Conservation (phyloP, 495 filamentous ascomycete genomes). For the Neurospora sublineolata region DNA sequence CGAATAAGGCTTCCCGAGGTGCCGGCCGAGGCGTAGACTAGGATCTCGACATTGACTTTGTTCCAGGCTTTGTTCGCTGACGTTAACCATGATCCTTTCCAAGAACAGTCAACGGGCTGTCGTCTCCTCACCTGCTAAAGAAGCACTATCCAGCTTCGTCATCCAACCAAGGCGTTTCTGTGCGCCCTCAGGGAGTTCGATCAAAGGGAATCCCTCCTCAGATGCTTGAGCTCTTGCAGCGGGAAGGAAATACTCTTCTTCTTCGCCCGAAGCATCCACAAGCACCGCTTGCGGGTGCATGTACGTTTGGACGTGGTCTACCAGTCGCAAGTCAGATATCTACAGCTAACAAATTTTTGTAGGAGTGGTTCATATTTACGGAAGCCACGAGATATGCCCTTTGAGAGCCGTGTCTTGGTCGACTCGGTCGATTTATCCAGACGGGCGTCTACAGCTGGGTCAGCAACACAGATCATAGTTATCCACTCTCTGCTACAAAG, state of each 20-base stretch:
- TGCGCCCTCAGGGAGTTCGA: conserved; percentile 53
- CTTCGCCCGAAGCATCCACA: conserved; percentile 36
- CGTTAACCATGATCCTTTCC: conserved; percentile 8
- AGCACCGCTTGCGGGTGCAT: conserved; percentile 49
- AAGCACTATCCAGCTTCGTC: conserved; percentile 57
- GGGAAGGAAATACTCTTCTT: conserved; percentile 43
- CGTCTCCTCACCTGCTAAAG: conserved; percentile 46
- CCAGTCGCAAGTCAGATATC: neutral
- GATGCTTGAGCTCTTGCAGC: conserved; percentile 37
- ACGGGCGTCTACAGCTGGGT: conserved; percentile 37
- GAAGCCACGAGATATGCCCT: conserved; percentile 27
- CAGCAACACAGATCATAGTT: neutral
- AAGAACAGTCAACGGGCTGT: neutral
- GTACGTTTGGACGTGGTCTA: conserved; percentile 40
- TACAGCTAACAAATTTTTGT: neutral
- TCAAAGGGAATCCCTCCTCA: conserved; percentile 37
- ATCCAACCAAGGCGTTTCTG: conserved; percentile 61
- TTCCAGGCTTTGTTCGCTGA: conserved; percentile 51
- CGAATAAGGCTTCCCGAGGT: conserved; percentile 62
- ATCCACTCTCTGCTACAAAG: neutral
- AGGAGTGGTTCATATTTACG: conserved; percentile 18
- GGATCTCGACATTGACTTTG: conserved; percentile 57
- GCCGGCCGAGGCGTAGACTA: conserved; percentile 58
- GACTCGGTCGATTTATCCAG: conserved; percentile 39
- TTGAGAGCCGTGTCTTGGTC: conserved; percentile 38